Conservation (phyloP, 495 filamentous ascomycete genomes). For the Penicillium bialowiezense region DNA sequence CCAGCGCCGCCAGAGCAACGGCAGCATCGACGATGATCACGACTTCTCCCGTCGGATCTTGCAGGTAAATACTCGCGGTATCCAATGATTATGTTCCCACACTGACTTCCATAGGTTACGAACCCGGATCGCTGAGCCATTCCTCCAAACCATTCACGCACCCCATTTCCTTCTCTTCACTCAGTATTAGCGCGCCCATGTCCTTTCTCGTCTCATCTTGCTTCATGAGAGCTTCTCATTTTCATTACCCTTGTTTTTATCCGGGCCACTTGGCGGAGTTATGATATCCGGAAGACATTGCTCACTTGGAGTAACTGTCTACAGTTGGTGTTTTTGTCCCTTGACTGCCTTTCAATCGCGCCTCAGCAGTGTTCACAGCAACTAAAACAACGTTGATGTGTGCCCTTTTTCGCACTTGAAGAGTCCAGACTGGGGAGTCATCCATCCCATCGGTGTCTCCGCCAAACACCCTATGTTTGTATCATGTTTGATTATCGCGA, state of each 20-base stretch:
- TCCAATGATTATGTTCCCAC: neutral
- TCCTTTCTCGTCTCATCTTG: neutral
- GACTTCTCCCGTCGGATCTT: conserved; percentile 96
- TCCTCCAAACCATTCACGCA: neutral
- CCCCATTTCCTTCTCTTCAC: conserved; percentile 2
- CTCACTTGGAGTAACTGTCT: conserved; percentile 19
- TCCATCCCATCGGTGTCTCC: neutral
- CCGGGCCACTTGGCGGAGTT: conserved; percentile 28
- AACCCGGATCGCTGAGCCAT: conserved; percentile 45
- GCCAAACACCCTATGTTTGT: neutral
- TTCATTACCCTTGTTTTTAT: conserved; percentile 18
- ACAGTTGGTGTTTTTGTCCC: conserved; percentile 18
- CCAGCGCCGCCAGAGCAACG: conserved; percentile 86
- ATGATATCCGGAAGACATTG: conserved; percentile 24
- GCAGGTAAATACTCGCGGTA: conserved; percentile 59
- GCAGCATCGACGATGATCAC: conserved; percentile 96
- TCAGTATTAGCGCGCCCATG: conserved; percentile 5
- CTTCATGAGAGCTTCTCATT: conserved; percentile 13
- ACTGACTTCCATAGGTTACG: conserved; percentile 36
- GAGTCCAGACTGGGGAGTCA: neutral
- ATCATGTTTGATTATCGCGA: conserved; percentile 1
- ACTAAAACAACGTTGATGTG: neutral
- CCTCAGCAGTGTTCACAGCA: neutral
- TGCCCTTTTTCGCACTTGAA: neutral
- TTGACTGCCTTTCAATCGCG: conserved; percentile 1